phyloP scores from a whole-genome alignment of 345 rosid genomes.

The Brassica cretica region DNA sequence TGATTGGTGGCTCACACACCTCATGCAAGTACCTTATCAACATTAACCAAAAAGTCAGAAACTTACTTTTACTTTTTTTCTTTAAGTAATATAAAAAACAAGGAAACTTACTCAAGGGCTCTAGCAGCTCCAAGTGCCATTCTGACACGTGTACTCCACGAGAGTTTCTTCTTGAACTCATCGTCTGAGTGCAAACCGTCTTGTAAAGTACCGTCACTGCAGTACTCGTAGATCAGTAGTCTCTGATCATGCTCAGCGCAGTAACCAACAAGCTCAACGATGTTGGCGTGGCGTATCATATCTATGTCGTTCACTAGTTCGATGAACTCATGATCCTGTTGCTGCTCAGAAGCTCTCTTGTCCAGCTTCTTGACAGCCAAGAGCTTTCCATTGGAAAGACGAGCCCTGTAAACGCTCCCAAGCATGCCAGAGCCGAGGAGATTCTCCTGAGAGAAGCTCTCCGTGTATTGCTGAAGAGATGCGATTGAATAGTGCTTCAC shows the following conservation, averaged over 20 bases:
- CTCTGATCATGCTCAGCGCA: conserved; percentile 95
- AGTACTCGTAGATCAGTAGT: conserved; percentile 87
- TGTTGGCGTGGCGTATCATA: conserved; percentile 76
- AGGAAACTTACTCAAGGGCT: conserved; percentile 81
- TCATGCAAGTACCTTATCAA: conserved; percentile 86
- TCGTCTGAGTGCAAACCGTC: conserved; percentile 84
- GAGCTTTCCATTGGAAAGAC: conserved; percentile 81
- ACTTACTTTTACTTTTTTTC: background rate
- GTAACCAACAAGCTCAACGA: conserved; percentile 88
- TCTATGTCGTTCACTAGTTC: conserved; percentile 78
- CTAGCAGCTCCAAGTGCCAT: conserved; percentile 96
- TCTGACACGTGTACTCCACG: conserved; percentile 80
- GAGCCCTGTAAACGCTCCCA: conserved; percentile 87
- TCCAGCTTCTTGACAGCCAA: conserved; percentile 93
- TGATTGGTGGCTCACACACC: conserved; percentile 79
- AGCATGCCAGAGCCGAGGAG: conserved; percentile 89
- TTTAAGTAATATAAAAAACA: conserved; percentile 4
- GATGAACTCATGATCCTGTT: conserved; percentile 73
- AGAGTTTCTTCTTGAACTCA: conserved; percentile 60
- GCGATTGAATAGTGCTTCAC: conserved; percentile 86
- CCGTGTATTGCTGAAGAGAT: conserved; percentile 90
- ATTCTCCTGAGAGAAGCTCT: conserved; percentile 95
- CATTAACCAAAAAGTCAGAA: conserved; percentile 8
- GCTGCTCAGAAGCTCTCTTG: conserved; percentile 63
- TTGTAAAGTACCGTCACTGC: conserved; percentile 80